These are phyloP conservation scores for Saccharomycopsis fermentans DNA, from an alignment of 805 yeast species.

Conservation along the genomic window DNA sequence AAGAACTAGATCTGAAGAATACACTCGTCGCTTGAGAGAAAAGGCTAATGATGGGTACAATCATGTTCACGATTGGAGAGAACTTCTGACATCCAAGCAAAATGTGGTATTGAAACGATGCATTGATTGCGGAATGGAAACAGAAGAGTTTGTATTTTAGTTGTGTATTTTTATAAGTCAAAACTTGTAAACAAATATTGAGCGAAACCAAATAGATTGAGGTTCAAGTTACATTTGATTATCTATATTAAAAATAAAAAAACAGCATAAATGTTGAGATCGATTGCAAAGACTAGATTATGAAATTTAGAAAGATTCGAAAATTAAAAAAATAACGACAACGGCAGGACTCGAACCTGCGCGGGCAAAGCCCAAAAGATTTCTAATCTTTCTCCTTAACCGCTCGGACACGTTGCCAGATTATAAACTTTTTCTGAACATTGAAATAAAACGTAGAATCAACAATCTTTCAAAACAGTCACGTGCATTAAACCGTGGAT, in stretches of 20 bases:
- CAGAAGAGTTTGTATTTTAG: slow-evolving; percentile 41
- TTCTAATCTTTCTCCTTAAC: slow-evolving; percentile 20
- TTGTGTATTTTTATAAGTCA: neutral
- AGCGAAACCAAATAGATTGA: too few relatives aligned
- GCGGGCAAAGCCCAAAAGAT: slow-evolving; percentile 53
- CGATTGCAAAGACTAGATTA: too few relatives aligned
- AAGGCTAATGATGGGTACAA: slow-evolving; percentile 42
- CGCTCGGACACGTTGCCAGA: too few relatives aligned
- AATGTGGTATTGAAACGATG: slow-evolving; percentile 51
- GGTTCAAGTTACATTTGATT: neutral
- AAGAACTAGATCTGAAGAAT: slow-evolving; percentile 86
- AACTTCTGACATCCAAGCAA: slow-evolving; percentile 37
- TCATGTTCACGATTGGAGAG: slow-evolving; percentile 72
- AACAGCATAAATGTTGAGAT: too few relatives aligned
- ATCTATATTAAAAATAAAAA: too few relatives aligned
- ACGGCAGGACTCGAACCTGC: slow-evolving; percentile 68
- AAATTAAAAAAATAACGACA: slow-evolving; percentile 41
- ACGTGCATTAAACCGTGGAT: too few relatives aligned
- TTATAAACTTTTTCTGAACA: too few relatives aligned
- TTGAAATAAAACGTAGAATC: too few relatives aligned
- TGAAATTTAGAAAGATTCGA: too few relatives aligned
- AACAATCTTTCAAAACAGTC: too few relatives aligned
- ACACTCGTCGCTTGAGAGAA: slow-evolving; percentile 57
- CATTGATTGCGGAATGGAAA: slow-evolving; percentile 71
- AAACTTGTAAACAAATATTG: neutral